These are phyloP conservation scores for Globisporangium barbulae DNA, from an alignment of 352 stramenopile genomes.

Conservation along the genomic window DNA sequence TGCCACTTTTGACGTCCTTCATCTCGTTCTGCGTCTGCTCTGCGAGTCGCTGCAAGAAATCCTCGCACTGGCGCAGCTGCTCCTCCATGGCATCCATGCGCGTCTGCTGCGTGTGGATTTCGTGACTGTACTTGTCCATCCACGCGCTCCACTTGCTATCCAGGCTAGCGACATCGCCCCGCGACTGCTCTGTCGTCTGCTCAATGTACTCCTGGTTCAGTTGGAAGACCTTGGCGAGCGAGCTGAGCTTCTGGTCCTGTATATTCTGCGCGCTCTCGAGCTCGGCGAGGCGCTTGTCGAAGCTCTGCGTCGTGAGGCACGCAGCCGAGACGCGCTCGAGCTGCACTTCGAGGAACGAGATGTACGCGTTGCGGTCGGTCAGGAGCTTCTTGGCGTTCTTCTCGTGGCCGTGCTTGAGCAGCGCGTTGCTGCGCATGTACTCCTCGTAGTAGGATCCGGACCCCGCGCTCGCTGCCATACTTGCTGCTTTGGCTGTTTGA, in stretches of 20 bases:
- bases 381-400: constrained; percentile 69
- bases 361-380: constrained; percentile 83
- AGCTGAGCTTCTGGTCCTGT: constrained; percentile 56
- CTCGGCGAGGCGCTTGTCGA: constrained; percentile 57
- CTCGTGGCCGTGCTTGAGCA: constrained; percentile 55
- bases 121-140: constrained; percentile 60
- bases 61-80: constrained; percentile 36
- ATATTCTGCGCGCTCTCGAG: constrained; percentile 41
- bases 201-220: constrained; percentile 75
- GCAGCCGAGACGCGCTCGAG: constrained; percentile 83
- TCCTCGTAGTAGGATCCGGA: constrained; percentile 76
- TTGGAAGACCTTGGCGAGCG: constrained; percentile 63
- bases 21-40: constrained; percentile 31
- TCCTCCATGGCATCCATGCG: constrained; percentile 35
- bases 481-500: background rate
- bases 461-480: background rate
- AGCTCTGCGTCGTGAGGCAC: constrained; percentile 65
- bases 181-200: constrained; percentile 40
- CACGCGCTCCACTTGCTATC: constrained; percentile 45
- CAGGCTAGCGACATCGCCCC: constrained; percentile 31
- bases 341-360: constrained; percentile 87
- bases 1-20: constrained; percentile 16
- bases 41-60: constrained; percentile 33
- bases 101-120: constrained; percentile 36
- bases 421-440: constrained; percentile 75